Conservation (phyloP, 805 yeast species). For the Diddensiella santjacobensis region DNA sequence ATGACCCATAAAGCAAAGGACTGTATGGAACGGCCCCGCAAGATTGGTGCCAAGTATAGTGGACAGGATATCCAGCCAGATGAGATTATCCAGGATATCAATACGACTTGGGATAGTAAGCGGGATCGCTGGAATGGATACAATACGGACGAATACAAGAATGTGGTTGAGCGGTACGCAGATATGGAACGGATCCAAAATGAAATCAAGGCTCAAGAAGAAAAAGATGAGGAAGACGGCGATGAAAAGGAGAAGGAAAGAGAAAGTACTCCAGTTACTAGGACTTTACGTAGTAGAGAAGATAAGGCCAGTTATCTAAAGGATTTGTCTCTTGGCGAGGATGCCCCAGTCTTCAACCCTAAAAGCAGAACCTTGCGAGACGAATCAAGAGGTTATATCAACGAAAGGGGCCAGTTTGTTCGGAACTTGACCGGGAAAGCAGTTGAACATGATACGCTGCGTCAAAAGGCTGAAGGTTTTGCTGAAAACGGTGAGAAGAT, state of each 20-base stretch:
- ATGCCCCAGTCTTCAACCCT: slow-evolving; percentile 40
- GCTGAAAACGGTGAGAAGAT: slow-evolving; percentile 33
- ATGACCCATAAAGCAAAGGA: slow-evolving; percentile 47
- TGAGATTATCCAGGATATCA: slow-evolving; percentile 26
- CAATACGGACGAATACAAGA: slow-evolving; percentile 57
- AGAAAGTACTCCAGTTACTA: slow-evolving; percentile 35
- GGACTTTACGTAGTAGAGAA: slow-evolving; percentile 58
- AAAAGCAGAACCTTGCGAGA: slow-evolving; percentile 31
- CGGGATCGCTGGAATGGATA: slow-evolving; percentile 83
- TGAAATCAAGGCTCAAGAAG: slow-evolving; percentile 5
- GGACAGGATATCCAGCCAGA: slow-evolving; percentile 30
- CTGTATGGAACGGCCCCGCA: slow-evolving; percentile 56
- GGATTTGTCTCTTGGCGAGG: slow-evolving; percentile 45
- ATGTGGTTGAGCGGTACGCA: slow-evolving; percentile 36
- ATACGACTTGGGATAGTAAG: slow-evolving; percentile 58
- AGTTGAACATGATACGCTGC: slow-evolving; percentile 45
- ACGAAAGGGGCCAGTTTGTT: slow-evolving; percentile 48
- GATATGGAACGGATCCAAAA: slow-evolving; percentile 18
- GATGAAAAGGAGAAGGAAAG: slow-evolving; percentile 39
- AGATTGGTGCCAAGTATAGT: slow-evolving; percentile 37
- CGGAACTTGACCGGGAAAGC: slow-evolving; percentile 57
- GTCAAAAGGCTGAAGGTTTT: slow-evolving; percentile 48
- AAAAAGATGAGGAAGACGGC: slow-evolving; percentile 15
- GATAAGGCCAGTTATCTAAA: slow-evolving; percentile 72
- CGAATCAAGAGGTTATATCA: slow-evolving; percentile 34